A percentile compares a stretch with the other conserved stretches of the same genome.
Evolutionary conservation across 345 rosid species (phyloP).

Genomic region (Carallia brachiata): DNA sequence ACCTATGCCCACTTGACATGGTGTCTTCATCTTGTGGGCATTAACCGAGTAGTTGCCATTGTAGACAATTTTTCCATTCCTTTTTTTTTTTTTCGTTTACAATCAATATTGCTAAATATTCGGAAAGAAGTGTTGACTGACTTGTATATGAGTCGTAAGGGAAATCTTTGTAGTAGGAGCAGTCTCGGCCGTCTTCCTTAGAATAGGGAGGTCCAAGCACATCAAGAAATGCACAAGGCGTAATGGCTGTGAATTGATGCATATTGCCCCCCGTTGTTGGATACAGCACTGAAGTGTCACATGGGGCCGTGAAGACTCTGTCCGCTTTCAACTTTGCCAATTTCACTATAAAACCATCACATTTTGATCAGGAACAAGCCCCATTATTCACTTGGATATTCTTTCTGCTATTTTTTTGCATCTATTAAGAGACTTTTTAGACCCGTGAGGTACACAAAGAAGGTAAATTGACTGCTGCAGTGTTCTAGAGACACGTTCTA

Average conservation of each 20-base stretch:
- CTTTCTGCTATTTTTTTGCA: no score
- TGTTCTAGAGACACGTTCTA: no score
- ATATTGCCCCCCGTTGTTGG: constrained; percentile 78
- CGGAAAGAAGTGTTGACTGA: constrained; percentile 20
- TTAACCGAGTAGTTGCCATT: no score
- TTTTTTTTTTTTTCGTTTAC: no score
- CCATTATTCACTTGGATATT: background rate
- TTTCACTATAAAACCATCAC: constrained; percentile 38
- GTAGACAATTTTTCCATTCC: no score
- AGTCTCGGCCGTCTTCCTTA: constrained; percentile 52
- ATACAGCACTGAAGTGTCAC: constrained; percentile 59
- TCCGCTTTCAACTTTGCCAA: constrained; percentile 42
- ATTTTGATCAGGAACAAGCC: background rate
- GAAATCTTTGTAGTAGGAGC: constrained; percentile 52
- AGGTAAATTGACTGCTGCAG: no score
- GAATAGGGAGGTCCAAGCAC: constrained; percentile 78
- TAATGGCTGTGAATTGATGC: constrained; percentile 58
- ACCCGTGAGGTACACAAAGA: no score
- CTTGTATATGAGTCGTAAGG: constrained; percentile 33
- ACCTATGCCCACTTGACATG: no score
- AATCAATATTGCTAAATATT: no score
- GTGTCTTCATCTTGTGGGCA: no score
- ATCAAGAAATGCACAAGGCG: constrained; percentile 67
- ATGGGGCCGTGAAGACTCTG: constrained; percentile 46
- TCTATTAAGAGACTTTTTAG: no score